Conservation (phyloP, 805 yeast genomes). For the Saturnispora hagleri region DNA sequence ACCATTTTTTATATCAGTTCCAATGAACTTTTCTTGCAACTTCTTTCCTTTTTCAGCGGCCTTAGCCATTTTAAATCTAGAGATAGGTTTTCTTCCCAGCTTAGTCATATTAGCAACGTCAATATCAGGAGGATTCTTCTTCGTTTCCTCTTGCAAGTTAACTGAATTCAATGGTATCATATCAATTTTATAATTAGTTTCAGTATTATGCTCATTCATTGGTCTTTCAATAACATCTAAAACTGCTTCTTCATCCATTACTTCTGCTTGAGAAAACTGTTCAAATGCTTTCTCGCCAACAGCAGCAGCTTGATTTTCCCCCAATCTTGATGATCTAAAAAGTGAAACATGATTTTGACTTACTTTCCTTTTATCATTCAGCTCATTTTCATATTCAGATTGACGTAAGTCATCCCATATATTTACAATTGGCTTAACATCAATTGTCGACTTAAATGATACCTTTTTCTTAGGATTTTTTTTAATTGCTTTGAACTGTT, state of each 20-base stretch:
- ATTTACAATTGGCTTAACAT: constrained; percentile 53
- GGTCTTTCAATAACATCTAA: constrained; percentile 14
- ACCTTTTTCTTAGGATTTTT: constrained; percentile 36
- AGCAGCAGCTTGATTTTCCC: not conserved
- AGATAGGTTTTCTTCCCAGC: constrained; percentile 11
- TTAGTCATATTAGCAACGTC: constrained; percentile 3
- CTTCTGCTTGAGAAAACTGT: not conserved
- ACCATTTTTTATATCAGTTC: constrained; percentile 8
- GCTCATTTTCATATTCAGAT: constrained; percentile 17
- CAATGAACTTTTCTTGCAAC: constrained; percentile 10
- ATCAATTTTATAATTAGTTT: not conserved
- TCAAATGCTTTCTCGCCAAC: too few relatives aligned
- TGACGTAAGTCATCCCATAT: constrained; percentile 38
- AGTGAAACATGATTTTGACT: constrained; percentile 7
- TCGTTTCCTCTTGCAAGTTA: not conserved
- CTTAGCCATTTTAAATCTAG: constrained; percentile 10
- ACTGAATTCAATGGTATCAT: not conserved
- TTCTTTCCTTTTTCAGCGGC: constrained; percentile 13
- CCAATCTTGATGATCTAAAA: constrained; percentile 14
- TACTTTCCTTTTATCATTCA: constrained; percentile 4
- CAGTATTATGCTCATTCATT: not conserved
- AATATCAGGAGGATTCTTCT: not conserved
- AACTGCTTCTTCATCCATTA: constrained; percentile 12
- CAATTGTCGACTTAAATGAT: constrained; percentile 41
- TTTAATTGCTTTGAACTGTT: not conserved